These are phyloP conservation scores for Mycoemilia scoparia DNA, from an alignment of 192 early-diverging fungal species.

Conservation along the genomic window DNA sequence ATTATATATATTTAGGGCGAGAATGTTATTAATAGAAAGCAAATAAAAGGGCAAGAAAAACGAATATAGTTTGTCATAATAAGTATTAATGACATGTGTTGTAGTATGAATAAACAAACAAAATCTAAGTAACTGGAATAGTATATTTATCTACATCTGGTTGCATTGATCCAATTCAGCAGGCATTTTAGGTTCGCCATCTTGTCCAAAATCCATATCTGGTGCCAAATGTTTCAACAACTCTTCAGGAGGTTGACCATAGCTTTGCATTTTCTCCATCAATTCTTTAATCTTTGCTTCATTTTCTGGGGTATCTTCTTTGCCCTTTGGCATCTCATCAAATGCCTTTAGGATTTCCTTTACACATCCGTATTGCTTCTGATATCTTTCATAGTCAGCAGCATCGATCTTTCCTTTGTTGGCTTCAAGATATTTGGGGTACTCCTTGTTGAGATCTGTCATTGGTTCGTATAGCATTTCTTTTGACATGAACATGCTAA, in stretches of 20 bases:
- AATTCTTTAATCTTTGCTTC: conserved; percentile 71
- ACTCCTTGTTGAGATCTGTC: conserved; percentile 72
- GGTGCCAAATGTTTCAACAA: conserved; percentile 81
- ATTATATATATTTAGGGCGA: too few relatives aligned
- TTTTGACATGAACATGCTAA: conserved; percentile 83
- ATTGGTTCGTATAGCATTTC: conserved; percentile 92
- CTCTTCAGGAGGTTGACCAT: conserved; percentile 84
- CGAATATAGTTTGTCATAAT: too few relatives aligned
- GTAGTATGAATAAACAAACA: too few relatives aligned
- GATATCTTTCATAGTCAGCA: conserved; percentile 57
- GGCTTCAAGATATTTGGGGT: conserved; percentile 71
- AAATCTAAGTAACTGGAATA: neutral
- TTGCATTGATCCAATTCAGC: conserved; percentile 11
- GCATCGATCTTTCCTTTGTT: conserved; percentile 52
- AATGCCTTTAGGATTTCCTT: conserved; percentile 68
- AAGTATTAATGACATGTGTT: too few relatives aligned
- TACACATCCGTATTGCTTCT: conserved; percentile 60
- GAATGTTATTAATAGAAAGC: too few relatives aligned
- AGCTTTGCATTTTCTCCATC: conserved; percentile 97
- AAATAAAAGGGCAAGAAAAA: too few relatives aligned
- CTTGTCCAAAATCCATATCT: conserved; percentile 66
- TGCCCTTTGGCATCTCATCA: conserved; percentile 36
- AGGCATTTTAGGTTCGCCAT: conserved; percentile 46
- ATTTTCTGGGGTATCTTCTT: conserved; percentile 37
- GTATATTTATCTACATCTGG: conserved; percentile 6